phyloP scores from a whole-genome alignment of 306 rosid species.

The Ormosia semicastrata region DNA sequence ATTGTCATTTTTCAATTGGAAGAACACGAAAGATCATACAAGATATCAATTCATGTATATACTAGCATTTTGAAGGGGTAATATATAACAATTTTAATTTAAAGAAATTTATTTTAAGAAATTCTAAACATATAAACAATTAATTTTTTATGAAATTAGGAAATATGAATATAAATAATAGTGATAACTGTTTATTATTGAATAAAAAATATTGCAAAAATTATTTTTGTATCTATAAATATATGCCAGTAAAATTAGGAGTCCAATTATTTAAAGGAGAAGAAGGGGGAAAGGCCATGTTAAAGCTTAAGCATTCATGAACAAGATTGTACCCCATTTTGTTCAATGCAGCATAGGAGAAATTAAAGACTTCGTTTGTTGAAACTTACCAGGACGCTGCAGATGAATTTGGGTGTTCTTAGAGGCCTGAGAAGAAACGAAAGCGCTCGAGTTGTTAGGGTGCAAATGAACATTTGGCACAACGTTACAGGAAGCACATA shows the following conservation, averaged over 20 bases:
- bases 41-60: too few species aligned
- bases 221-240: too few species aligned
- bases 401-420: slow-evolving; percentile 51
- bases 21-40: too few species aligned
- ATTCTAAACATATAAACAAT: too few species aligned
- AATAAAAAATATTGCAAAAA: too few species aligned
- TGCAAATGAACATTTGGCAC: slow-evolving; percentile 23
- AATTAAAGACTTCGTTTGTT: neutral
- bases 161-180: too few species aligned
- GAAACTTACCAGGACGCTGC: slow-evolving; percentile 41
- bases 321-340: neutral
- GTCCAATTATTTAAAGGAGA: neutral
- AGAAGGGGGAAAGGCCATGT: neutral
- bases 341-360: neutral
- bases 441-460: neutral
- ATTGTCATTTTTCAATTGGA: neutral
- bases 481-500: slow-evolving; percentile 35
- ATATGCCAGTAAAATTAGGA: too few species aligned
- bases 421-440: slow-evolving; percentile 50
- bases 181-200: too few species aligned
- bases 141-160: too few species aligned
- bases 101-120: too few species aligned
- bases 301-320: neutral
- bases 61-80: too few species aligned
- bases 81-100: too few species aligned